phyloP scores from a whole-genome alignment of 2,329 filamentous ascomycete genomes.

The Colletotrichum endophyticum region DNA sequence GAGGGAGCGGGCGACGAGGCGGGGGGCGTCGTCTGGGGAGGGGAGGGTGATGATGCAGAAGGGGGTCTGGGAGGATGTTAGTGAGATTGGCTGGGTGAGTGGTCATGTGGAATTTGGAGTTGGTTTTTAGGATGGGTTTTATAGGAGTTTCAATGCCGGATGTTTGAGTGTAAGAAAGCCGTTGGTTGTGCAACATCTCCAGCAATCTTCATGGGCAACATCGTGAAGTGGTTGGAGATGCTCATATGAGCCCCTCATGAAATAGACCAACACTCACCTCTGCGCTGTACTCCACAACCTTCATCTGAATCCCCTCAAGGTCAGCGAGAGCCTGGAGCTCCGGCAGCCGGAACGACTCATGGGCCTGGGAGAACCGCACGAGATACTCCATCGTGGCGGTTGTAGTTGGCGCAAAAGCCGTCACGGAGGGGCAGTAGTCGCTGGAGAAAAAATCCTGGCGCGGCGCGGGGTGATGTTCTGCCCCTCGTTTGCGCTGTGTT shows the following conservation, averaged over 20 bases:
- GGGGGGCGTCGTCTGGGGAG: slow-evolving; percentile 66
- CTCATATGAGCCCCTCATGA: background rate
- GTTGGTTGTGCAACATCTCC: background rate
- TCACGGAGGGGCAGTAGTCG: background rate
- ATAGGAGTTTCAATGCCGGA: background rate
- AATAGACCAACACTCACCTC: slow-evolving; percentile 60
- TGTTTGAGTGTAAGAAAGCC: background rate
- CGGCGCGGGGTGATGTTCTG: slow-evolving; percentile 13
- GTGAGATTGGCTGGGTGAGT: background rate
- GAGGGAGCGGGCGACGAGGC: slow-evolving; percentile 77
- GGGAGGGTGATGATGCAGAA: slow-evolving; percentile 79
- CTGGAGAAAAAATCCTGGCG: background rate
- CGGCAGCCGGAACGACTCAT: slow-evolving; percentile 87
- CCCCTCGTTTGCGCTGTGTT: slow-evolving; percentile 6
- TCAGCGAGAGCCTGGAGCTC: slow-evolving; percentile 84
- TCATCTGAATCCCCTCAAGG: slow-evolving; percentile 68
- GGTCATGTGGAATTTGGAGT: background rate
- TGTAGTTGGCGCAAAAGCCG: background rate
- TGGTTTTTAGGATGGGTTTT: background rate
- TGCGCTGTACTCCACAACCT: slow-evolving; percentile 76
- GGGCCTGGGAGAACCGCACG: slow-evolving; percentile 85
- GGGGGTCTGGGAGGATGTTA: slow-evolving; percentile 67
- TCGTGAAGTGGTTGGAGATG: background rate
- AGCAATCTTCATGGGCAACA: background rate
- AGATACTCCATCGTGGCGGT: slow-evolving; percentile 71